Base-by-base conservation (phyloP, 495 filamentous ascomycete genomes). In the Tuber melanosporum region DNA sequence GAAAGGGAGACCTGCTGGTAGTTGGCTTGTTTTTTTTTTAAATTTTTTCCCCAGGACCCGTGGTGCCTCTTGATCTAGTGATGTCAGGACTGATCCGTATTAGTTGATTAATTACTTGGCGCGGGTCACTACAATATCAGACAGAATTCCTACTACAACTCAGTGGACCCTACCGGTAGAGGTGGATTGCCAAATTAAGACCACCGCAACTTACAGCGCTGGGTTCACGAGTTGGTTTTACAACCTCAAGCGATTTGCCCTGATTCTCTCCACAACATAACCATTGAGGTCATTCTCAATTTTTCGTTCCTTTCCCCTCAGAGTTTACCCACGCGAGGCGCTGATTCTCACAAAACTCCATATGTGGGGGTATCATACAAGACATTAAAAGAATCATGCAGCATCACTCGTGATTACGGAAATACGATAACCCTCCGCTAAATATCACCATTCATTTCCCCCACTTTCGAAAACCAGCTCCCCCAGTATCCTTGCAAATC, bases 381-480 rank as follows among this genome's bases (percentile, higher is more conserved):
- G 57, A 66, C 57, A 36, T 36, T 14, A 12, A 36, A 15, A 15
- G 57, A 32, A 66, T 66, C 57, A 66, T 36, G 36, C 57, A 66
- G 36, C 26, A 17, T 66, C 57, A 66, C 57, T 66, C 26, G 57
- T 66, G 57, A 66, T 66, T 66, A 5, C 12, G 32, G 57, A 66
- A 66, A 66, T 36, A 66, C 3, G 57, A 66, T 36, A 36, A 66
- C 17, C 57, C 26, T 17, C 57, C 57, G 10, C 26, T 66, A 19
- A 66, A 32, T 15, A 36, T 66, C 57, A 66, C 26, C 57, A 66
- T 66, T 66, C 57, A 44, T 32, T 72, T 72, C 4, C 57, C 12
- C 57, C 57, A 26, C 73, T 42, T 75, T 42, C 74, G 20, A 32
- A 46, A 20, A 76, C 74, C 32, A 76, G 41, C 42, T 71, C 73